Conservation (phyloP, 306 rosid species). For the Betula pendula region DNA sequence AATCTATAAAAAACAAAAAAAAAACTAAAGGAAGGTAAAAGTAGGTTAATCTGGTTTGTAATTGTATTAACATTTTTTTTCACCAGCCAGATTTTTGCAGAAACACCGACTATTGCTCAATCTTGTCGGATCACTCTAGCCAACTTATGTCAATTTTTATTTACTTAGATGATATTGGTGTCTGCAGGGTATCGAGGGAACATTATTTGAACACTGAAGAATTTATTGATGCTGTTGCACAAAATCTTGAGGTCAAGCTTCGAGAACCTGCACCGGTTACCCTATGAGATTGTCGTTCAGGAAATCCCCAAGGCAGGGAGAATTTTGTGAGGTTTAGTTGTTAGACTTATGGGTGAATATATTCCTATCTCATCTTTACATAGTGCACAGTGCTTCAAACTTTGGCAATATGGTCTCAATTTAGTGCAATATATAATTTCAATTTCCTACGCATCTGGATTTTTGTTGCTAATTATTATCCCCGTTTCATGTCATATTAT, state of each 20-base stretch:
- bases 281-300: background rate
- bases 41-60: no score
- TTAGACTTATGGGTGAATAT: background rate
- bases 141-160: background rate
- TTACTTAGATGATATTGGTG: background rate
- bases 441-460: no score
- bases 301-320: background rate
- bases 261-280: slow-evolving; percentile 40
- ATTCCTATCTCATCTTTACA: background rate
- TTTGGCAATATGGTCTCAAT: background rate
- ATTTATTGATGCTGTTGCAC: slow-evolving; percentile 77
- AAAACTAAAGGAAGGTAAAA: no score
- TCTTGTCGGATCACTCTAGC: background rate
- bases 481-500: no score
- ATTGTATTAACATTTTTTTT: no score
- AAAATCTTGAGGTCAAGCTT: slow-evolving; percentile 61
- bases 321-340: background rate
- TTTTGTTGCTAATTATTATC: no score
- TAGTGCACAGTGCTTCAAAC: background rate
- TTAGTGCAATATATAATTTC: background rate
- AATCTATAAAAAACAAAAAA: background rate
- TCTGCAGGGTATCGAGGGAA: slow-evolving; percentile 79
- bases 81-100: background rate
- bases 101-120: background rate
- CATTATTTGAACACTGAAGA: slow-evolving; percentile 81